Conservation (phyloP, 106 monocot genomes). For the Acorus gramineus region DNA sequence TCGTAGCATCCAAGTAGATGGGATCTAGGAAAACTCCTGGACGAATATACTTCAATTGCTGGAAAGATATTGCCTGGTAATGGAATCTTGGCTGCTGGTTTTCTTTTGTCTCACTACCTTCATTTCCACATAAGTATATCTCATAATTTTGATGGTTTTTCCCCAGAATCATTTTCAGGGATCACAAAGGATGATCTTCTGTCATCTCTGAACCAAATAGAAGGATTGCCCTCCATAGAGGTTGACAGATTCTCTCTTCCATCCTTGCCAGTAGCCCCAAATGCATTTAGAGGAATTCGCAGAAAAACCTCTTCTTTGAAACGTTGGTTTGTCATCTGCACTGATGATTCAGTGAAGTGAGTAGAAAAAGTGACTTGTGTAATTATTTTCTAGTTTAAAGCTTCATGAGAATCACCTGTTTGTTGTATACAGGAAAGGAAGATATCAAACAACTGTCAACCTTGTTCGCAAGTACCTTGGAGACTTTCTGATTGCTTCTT, state of each 20-base stretch:
- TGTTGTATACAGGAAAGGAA: conserved; percentile 55
- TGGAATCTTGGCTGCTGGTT: background rate
- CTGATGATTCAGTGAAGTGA: conserved; percentile 73
- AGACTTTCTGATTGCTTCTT: conserved; percentile 82
- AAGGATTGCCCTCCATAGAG: conserved; percentile 27
- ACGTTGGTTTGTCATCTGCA: conserved; percentile 73
- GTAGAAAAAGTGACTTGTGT: background rate
- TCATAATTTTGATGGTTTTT: background rate
- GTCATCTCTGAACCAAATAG: conserved; percentile 47
- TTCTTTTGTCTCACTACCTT: too few relatives aligned
- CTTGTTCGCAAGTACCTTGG: conserved; percentile 93
- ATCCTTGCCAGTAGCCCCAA: conserved; percentile 54
- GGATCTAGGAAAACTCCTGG: conserved; percentile 57
- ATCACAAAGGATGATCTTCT: conserved; percentile 45
- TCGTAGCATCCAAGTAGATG: conserved; percentile 66
- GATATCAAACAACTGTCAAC: conserved; percentile 35
- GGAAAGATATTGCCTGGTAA: conserved; percentile 62
- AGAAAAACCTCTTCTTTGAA: conserved; percentile 66
- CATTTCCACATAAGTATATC: too few relatives aligned
- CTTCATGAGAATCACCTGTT: conserved; percentile 5
- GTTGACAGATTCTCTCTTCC: conserved; percentile 54
- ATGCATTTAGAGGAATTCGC: conserved; percentile 68
- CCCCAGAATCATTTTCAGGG: conserved; percentile 17
- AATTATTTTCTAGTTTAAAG: background rate
- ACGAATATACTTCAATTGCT: conserved; percentile 68